Conservation (phyloP, 140 eudicot species). For the Artemisia princeps region DNA sequence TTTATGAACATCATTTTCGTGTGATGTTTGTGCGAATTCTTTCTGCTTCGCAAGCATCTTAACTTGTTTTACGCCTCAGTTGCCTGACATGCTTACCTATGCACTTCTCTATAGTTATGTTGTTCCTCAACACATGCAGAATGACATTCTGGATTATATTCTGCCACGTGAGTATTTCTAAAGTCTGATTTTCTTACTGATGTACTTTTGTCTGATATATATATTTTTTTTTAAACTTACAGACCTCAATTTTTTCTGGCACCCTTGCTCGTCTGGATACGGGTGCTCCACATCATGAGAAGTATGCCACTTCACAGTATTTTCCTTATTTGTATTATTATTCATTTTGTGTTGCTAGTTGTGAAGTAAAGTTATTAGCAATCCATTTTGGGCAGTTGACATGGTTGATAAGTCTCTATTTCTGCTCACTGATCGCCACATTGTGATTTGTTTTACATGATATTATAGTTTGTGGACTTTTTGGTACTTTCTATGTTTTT, state of each 20-base stretch:
- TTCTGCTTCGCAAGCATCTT: neutral
- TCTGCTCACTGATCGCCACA: too few relatives aligned
- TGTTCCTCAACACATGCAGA: neutral
- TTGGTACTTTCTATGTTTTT: neutral
- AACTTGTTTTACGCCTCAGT: neutral
- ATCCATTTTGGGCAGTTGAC: too few relatives aligned
- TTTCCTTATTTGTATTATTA: neutral
- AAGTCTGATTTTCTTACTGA: neutral
- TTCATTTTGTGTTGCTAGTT: too few relatives aligned
- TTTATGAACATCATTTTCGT: neutral
- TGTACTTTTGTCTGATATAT: neutral
- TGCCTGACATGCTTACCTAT: neutral
- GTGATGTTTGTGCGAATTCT: neutral
- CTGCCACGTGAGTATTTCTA: neutral
- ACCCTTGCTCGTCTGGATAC: neutral
- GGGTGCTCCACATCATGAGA: neutral
- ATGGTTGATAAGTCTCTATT: too few relatives aligned
- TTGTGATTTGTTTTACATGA: too few relatives aligned
- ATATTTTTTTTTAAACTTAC: conserved; percentile 3
- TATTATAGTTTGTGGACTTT: too few relatives aligned
- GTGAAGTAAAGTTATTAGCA: too few relatives aligned
- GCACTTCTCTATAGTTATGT: neutral
- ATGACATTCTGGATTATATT: neutral
- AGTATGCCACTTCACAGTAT: conserved; percentile 8
- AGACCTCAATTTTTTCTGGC: neutral